phyloP scores from a whole-genome alignment of 148 eudicot genomes.

The Rhododendron ovatum region DNA sequence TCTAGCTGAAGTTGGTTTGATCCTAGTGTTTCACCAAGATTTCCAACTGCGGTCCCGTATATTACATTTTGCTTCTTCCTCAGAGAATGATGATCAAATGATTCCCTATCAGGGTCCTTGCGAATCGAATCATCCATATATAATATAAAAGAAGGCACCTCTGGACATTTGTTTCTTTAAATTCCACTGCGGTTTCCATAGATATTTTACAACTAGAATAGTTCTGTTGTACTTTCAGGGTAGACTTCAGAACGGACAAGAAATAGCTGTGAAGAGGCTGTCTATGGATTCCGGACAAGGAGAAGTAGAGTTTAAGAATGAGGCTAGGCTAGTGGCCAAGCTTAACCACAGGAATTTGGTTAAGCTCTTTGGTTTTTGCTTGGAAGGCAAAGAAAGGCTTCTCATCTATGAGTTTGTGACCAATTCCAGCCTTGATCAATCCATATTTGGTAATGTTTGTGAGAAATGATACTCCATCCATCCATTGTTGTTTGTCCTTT shows the following conservation, averaged over 20 bases:
- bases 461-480: neutral
- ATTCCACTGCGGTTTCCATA: neutral
- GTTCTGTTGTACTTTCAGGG: conserved; percentile 15
- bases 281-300: conserved; percentile 30
- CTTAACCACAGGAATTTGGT: conserved; percentile 33
- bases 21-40: neutral
- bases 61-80: neutral
- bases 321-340: conserved; percentile 22
- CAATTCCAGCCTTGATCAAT: conserved; percentile 31
- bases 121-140: neutral
- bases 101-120: neutral
- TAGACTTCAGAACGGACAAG: conserved; percentile 16
- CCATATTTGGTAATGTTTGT: conserved; percentile 22
- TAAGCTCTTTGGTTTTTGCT: conserved; percentile 24
- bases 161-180: neutral
- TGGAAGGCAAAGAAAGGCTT: conserved; percentile 24
- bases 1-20: neutral
- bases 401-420: conserved; percentile 32
- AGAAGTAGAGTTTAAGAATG: conserved; percentile 32
- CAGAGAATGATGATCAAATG: neutral
- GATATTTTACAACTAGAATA: neutral
- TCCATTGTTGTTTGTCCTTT: neutral
- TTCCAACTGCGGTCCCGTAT: neutral
- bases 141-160: neutral
- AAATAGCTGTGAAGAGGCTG: conserved; percentile 35